These are phyloP conservation scores for Capronia epimyces DNA, from an alignment of 2,329 filamentous ascomycete genomes.

Conservation along the genomic window DNA sequence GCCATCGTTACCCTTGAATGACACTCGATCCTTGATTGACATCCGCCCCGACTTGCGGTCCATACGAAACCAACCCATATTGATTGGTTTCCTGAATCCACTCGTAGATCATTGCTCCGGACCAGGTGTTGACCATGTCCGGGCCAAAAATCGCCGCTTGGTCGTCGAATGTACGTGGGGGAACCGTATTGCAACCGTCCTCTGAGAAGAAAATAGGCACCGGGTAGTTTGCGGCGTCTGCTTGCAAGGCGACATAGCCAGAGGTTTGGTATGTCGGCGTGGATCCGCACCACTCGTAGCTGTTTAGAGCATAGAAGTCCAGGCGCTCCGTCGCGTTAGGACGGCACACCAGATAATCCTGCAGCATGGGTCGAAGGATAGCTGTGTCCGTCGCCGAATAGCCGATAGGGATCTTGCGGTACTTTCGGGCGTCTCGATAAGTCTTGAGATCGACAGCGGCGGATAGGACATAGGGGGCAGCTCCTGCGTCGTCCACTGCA, in stretches of 20 bases:
- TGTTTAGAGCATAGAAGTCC: slow-evolving; percentile 82
- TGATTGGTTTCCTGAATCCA: slow-evolving; percentile 82
- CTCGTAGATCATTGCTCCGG: slow-evolving; percentile 79
- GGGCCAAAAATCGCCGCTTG: slow-evolving; percentile 70
- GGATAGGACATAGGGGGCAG: slow-evolving; percentile 78
- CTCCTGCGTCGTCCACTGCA: slow-evolving; percentile 48
- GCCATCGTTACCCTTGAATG: slow-evolving; percentile 47
- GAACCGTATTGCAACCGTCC: slow-evolving; percentile 66
- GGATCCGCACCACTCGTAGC: slow-evolving; percentile 71
- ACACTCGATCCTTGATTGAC: slow-evolving; percentile 49
- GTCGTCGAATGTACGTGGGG: slow-evolving; percentile 48
- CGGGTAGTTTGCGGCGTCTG: slow-evolving; percentile 62
- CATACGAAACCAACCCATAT: slow-evolving; percentile 77
- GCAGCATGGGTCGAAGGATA: slow-evolving; percentile 58
- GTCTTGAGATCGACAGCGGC: slow-evolving; percentile 76
- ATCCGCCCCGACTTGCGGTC: slow-evolving; percentile 50
- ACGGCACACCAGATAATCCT: slow-evolving; percentile 74
- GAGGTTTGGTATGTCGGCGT: slow-evolving; percentile 52
- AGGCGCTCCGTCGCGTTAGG: slow-evolving; percentile 60
- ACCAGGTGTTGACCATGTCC: slow-evolving; percentile 65
- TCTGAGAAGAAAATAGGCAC: slow-evolving; percentile 90
- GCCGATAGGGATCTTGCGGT: slow-evolving; percentile 75
- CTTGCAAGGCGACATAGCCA: slow-evolving; percentile 65
- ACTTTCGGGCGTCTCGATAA: slow-evolving; percentile 68
- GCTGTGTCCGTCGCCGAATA: slow-evolving; percentile 85